These are phyloP conservation scores for Ostreobium quekettii DNA, from an alignment of 139 green algal genomes.

Conservation along the genomic window DNA sequence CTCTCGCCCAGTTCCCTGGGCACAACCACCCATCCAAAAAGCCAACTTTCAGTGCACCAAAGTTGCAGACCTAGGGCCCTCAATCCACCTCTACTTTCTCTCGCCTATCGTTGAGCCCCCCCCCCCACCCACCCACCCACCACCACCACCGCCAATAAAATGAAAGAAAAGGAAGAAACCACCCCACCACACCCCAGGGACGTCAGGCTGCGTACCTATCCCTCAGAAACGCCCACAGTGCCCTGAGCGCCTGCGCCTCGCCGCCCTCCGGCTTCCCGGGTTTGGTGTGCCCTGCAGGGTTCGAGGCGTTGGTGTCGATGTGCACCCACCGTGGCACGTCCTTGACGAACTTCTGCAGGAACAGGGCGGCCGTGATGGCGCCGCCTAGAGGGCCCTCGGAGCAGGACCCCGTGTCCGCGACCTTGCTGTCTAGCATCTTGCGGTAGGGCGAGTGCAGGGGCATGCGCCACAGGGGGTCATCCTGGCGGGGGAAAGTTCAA, in stretches of 20 bases:
- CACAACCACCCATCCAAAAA: too few species aligned
- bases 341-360: slow-evolving; percentile 42
- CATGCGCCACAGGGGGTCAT: slow-evolving; percentile 58
- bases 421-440: slow-evolving; percentile 46
- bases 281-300: slow-evolving; percentile 6
- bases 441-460: slow-evolving; percentile 41
- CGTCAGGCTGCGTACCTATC: slow-evolving; percentile 31
- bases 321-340: slow-evolving; percentile 43
- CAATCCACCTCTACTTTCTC: too few species aligned
- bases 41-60: too few species aligned
- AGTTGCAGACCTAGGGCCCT: too few species aligned
- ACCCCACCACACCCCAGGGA: too few species aligned
- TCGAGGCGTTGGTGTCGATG: slow-evolving; percentile 45
- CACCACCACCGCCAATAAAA: too few species aligned
- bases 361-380: slow-evolving; percentile 50
- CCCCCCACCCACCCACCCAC: too few species aligned
- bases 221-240: slow-evolving; percentile 35
- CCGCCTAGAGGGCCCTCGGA: slow-evolving; percentile 21
- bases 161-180: too few species aligned
- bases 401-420: slow-evolving; percentile 25
- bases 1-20: too few species aligned
- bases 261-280: slow-evolving; percentile 46
- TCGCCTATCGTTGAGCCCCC: too few species aligned
- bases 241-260: slow-evolving; percentile 46
- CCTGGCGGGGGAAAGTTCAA: slow-evolving; percentile 15